phyloP scores from a whole-genome alignment of 805 yeast species.

The Citeromyces nyonsensis region DNA sequence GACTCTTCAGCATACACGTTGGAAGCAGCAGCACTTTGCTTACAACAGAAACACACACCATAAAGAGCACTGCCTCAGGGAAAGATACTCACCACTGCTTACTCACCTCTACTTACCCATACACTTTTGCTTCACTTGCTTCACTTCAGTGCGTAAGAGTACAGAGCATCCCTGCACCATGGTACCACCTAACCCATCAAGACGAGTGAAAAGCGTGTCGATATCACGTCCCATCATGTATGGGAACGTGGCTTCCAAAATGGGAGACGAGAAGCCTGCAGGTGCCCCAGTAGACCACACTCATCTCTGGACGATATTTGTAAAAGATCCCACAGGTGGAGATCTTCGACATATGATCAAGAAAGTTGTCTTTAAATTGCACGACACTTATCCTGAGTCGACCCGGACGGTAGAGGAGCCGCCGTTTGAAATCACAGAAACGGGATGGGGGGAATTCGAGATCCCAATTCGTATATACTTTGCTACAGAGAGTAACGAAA shows the following conservation, averaged over 20 bases:
- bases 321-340: constrained; percentile 65
- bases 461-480: constrained; percentile 78
- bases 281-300: constrained; percentile 81
- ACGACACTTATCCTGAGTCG: constrained; percentile 83
- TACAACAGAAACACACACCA: too few relatives aligned
- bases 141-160: background rate
- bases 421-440: constrained; percentile 89
- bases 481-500: constrained; percentile 77
- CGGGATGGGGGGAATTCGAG: constrained; percentile 99
- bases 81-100: too few relatives aligned
- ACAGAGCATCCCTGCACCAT: background rate
- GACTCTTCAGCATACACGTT: too few relatives aligned
- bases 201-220: constrained; percentile 31
- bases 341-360: constrained; percentile 74
- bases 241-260: constrained; percentile 68
- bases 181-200: background rate
- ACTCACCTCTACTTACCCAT: too few relatives aligned
- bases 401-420: constrained; percentile 80
- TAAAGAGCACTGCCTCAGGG: too few relatives aligned
- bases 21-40: too few relatives aligned
- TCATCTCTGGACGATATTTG: constrained; percentile 90
- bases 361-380: constrained; percentile 86
- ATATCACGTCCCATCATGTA: constrained; percentile 67
- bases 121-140: too few relatives aligned
- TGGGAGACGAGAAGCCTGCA: constrained; percentile 35